A percentile compares a stretch with the other conserved stretches of the same genome.
phyloP scores from a whole-genome alignment of 2,329 filamentous ascomycete genomes.

The Hypocrella siamensis region DNA sequence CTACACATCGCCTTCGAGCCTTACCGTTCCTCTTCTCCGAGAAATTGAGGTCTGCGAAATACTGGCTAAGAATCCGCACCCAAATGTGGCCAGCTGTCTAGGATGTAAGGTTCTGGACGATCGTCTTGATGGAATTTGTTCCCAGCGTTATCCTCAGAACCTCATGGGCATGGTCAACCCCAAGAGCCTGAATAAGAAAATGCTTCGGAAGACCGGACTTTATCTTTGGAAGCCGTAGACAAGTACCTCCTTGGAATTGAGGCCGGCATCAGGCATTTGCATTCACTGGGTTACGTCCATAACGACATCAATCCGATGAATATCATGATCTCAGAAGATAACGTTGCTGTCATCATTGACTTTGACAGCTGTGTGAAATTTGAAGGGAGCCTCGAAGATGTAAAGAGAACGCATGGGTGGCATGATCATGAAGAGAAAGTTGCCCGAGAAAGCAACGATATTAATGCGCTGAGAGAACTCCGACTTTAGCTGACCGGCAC shows the following conservation, averaged over 20 bases:
- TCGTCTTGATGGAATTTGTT: slow-evolving; percentile 6
- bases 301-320: slow-evolving; percentile 20
- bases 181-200: not conserved
- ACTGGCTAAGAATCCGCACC: slow-evolving; percentile 6
- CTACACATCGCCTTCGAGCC: not conserved
- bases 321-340: slow-evolving; percentile 15
- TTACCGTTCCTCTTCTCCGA: slow-evolving; percentile 1
- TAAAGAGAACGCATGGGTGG: slow-evolving; percentile 5
- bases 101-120: slow-evolving; percentile 5
- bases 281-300: slow-evolving; percentile 17
- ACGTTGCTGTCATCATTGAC: slow-evolving; percentile 17
- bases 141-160: slow-evolving; percentile 5
- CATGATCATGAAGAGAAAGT: slow-evolving; percentile 2
- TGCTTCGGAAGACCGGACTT: not conserved
- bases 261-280: slow-evolving; percentile 15
- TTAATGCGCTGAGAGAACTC: slow-evolving; percentile 5
- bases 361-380: slow-evolving; percentile 15
- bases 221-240: not conserved
- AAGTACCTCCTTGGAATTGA: slow-evolving; percentile 4
- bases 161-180: slow-evolving; percentile 3
- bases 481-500: slow-evolving; percentile 2
- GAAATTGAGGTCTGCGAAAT: slow-evolving; percentile 6
- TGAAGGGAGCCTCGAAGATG: slow-evolving; percentile 4
- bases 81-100: slow-evolving; percentile 6
- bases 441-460: slow-evolving; percentile 2